A percentile compares a stretch with the other conserved stretches of the same genome.
Conservation (phyloP, 1,284 basidiomycete genomes). For the Stygiomarasmius scandens region DNA sequence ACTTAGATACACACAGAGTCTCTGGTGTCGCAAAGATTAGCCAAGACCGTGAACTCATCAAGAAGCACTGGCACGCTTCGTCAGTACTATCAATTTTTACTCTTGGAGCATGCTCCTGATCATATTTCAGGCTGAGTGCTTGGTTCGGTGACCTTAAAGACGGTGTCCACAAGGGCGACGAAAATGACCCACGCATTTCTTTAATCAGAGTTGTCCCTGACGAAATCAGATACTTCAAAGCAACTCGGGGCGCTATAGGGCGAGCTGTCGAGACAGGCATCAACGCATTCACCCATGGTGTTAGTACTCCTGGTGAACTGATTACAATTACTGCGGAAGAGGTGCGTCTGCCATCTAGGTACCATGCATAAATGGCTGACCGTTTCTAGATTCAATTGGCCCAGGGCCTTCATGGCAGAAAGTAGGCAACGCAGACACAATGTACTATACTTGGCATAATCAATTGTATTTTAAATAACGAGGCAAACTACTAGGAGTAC, state of each 20-base stretch:
- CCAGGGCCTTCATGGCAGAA: constrained; percentile 42
- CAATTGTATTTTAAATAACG: too few relatives aligned
- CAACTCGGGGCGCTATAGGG: constrained; percentile 38
- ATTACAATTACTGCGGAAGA: constrained; percentile 63
- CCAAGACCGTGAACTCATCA: constrained; percentile 67
- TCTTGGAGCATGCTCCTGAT: constrained; percentile 4
- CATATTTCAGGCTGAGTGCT: constrained; percentile 57
- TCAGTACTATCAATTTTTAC: constrained; percentile 14
- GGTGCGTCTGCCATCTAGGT: too few relatives aligned
- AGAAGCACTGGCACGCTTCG: constrained; percentile 68
- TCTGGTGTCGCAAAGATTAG: constrained; percentile 73
- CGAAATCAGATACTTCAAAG: constrained; percentile 67
- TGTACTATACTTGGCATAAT: too few relatives aligned
- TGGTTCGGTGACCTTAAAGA: constrained; percentile 91
- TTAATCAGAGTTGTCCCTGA: constrained; percentile 82
- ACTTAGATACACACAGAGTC: constrained; percentile 35
- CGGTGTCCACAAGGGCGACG: constrained; percentile 83
- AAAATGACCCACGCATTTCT: constrained; percentile 79
- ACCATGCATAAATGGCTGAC: background rate
- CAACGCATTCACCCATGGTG: constrained; percentile 58
- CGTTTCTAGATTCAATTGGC: constrained; percentile 21
- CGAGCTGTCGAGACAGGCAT: constrained; percentile 57
- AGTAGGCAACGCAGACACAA: constrained; percentile 5
- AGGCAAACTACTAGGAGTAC: too few relatives aligned
- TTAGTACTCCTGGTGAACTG: constrained; percentile 64